Percentiles rank a stretch among this genome's conserved stretches.
These are phyloP conservation scores for Dioszegia hungarica DNA, from an alignment of 768 basidiomycete species.

Conservation along the genomic window DNA sequence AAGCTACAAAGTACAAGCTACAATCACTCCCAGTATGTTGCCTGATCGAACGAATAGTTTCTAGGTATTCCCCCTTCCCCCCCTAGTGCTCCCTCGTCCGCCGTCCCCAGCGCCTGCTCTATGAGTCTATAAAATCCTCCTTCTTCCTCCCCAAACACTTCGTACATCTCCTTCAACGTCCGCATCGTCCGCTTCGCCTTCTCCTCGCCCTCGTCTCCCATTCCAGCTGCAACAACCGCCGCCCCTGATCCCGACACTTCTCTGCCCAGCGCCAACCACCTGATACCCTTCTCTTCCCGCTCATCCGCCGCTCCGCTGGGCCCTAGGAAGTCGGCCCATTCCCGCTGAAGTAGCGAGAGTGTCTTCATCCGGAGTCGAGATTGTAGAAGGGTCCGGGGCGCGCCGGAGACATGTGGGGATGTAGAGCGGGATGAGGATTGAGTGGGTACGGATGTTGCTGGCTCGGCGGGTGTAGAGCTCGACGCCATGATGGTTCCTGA, in stretches of 20 bases:
- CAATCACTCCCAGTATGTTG: conserved; percentile 14
- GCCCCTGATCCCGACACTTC: not conserved
- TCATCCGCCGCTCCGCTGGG: not conserved
- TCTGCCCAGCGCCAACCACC: conserved; percentile 9
- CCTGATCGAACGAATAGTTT: conserved; percentile 13
- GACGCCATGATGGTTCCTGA: not conserved
- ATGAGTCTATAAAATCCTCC: conserved; percentile 15
- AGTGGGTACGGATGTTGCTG: not conserved
- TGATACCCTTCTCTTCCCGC: conserved; percentile 14
- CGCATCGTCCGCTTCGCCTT: not conserved
- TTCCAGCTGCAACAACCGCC: not conserved
- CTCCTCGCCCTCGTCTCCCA: not conserved
- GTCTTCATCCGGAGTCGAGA: conserved; percentile 6
- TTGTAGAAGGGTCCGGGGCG: not conserved
- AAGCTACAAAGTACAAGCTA: not conserved
- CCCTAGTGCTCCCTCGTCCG: not conserved
- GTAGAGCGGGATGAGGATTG: not conserved
- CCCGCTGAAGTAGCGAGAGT: conserved; percentile 1
- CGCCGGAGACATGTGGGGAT: not conserved
- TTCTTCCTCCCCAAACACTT: not conserved
- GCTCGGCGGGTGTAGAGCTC: not conserved
- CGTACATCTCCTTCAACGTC: conserved; percentile 6
- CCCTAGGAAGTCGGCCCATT: not conserved
- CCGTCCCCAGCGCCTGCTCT: conserved; percentile 10
- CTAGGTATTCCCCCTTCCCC: conserved; percentile 2